Percentiles rank a stretch among this genome's conserved stretches.
phyloP scores from a whole-genome alignment of 129 eudicot genomes.

The Calendula officinalis region DNA sequence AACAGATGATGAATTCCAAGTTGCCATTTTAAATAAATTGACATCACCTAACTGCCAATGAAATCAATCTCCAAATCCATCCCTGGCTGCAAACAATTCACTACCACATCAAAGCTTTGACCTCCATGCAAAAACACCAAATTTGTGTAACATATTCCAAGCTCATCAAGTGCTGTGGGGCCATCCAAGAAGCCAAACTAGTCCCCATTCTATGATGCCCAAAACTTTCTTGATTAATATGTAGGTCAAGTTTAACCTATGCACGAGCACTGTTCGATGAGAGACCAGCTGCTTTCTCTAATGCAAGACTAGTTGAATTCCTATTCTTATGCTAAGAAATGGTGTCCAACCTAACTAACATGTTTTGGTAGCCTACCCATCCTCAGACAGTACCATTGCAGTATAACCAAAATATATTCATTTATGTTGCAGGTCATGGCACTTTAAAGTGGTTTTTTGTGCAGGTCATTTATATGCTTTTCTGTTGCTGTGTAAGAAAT shows the following conservation, averaged over 20 bases:
- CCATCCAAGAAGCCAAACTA: constrained; percentile 49
- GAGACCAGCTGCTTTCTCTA: constrained; percentile 61
- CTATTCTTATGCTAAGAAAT: constrained; percentile 60
- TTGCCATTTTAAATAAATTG: background rate
- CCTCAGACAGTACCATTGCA: constrained; percentile 59
- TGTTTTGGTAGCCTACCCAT: constrained; percentile 52
- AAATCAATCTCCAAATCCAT: constrained; percentile 29
- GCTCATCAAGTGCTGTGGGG: constrained; percentile 67
- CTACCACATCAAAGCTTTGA: constrained; percentile 45
- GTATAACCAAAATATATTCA: constrained; percentile 17
- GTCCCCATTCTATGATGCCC: constrained; percentile 57
- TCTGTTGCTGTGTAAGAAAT: too few relatives aligned
- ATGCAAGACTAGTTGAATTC: constrained; percentile 39
- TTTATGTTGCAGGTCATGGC: too few relatives aligned
- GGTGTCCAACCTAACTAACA: constrained; percentile 52
- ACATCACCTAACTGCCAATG: constrained; percentile 21
- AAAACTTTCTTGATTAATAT: constrained; percentile 56
- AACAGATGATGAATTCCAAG: constrained; percentile 66
- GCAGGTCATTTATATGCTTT: too few relatives aligned
- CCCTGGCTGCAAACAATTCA: constrained; percentile 32
- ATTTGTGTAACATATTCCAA: constrained; percentile 55
- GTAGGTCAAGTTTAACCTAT: constrained; percentile 56
- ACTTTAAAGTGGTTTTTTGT: too few relatives aligned
- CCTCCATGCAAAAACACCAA: constrained; percentile 46
- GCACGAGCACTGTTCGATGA: constrained; percentile 58